Conservation (phyloP, 139 green algal species). For the Asterochloris sp. region DNA sequence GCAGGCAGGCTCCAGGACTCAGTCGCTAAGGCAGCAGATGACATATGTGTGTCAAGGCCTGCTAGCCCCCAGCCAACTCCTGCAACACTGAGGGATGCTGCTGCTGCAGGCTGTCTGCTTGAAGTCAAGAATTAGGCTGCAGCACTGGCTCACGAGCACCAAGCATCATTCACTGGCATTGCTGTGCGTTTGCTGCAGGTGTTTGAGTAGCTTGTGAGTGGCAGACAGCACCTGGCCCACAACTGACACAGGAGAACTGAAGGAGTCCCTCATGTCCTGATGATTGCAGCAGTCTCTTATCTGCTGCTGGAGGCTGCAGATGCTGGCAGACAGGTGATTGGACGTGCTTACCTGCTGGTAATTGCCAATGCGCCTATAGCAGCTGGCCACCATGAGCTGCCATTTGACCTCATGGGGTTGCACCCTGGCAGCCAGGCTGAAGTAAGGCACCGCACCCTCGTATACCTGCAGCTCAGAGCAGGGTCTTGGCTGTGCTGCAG, state of each 20-base stretch:
- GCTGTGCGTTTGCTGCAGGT: not conserved
- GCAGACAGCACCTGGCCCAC: not conserved
- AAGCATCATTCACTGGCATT: not conserved
- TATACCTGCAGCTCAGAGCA: conserved; percentile 44
- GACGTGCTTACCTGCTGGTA: not conserved
- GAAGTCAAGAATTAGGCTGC: not conserved
- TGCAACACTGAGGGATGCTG: not conserved
- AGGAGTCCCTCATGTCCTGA: not conserved
- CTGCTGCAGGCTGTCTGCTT: not conserved
- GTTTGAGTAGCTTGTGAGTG: not conserved
- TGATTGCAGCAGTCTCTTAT: not conserved
- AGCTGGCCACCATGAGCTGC: conserved; percentile 76
- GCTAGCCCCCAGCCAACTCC: not conserved
- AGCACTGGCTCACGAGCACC: not conserved
- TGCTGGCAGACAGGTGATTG: not conserved
- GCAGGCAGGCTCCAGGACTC: conserved; percentile 18
- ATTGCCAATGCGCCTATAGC: conserved; percentile 54
- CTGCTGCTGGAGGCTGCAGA: not conserved
- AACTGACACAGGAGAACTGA: not conserved
- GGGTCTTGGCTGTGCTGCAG: too few species aligned
- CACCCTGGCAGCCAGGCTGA: conserved; percentile 72
- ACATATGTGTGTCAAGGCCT: not conserved
- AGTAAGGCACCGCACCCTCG: conserved; percentile 74
- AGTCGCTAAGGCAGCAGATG: not conserved
- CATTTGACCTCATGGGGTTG: conserved; percentile 88